Evolutionary conservation across 305 asterid genomes (phyloP).

Genomic region (Fraxinus angustifolia): DNA sequence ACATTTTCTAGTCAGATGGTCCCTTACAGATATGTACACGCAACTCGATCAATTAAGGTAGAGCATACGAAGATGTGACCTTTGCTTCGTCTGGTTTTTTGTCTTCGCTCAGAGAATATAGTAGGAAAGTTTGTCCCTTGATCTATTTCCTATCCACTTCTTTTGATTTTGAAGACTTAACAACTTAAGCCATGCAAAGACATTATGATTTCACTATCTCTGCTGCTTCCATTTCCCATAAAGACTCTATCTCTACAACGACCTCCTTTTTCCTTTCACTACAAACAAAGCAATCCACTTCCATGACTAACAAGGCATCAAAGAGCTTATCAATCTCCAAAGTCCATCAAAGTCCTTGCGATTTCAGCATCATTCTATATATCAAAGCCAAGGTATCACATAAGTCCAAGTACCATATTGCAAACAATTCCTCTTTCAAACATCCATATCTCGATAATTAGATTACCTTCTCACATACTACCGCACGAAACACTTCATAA

Average conservation of each 20-base stretch:
- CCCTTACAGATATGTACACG: not conserved
- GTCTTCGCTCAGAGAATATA: not conserved
- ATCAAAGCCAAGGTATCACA: not conserved
- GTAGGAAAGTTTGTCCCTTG: not conserved
- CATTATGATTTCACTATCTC: not conserved
- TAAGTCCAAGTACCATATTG: not conserved
- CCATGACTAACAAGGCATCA: not conserved
- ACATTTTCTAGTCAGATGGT: not conserved
- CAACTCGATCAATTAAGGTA: not conserved
- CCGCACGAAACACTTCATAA: not conserved
- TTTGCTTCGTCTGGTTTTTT: not conserved
- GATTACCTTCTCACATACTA: not conserved
- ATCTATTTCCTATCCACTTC: not conserved
- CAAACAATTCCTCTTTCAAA: not conserved
- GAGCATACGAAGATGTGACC: not conserved
- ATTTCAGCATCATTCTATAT: not conserved
- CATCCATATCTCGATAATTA: not conserved
- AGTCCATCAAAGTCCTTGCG: not conserved
- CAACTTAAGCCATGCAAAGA: not conserved
- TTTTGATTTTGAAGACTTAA: not conserved
- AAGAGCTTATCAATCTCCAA: not conserved
- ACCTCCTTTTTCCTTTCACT: not conserved
- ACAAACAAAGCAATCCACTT: not conserved
- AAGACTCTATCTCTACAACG: not conserved
- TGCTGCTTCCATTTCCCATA: not conserved